A percentile compares a stretch with the other conserved stretches of the same genome.
Evolutionary conservation across 768 basidiomycete species (phyloP).

Genomic region (Mycena pura): DNA sequence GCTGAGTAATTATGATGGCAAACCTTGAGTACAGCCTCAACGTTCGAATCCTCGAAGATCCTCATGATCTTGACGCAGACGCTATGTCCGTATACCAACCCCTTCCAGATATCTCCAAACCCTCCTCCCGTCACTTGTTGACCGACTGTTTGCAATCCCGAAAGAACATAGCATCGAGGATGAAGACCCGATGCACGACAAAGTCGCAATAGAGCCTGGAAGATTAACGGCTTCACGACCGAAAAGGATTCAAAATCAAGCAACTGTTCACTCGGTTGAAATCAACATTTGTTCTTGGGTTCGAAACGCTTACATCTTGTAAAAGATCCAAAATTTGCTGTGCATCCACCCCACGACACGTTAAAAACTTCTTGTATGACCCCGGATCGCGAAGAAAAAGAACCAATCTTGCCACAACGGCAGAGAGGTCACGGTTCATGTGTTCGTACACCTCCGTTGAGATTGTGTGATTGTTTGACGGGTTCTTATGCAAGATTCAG

Average conservation of each 20-base stretch:
- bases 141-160: slow-evolving; percentile 3
- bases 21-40: not conserved
- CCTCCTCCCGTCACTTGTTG: slow-evolving; percentile 9
- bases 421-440: no score
- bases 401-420: not conserved
- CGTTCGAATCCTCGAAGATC: not conserved
- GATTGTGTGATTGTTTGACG: no score
- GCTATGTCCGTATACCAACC: slow-evolving; percentile 4
- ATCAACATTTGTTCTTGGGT: not conserved
- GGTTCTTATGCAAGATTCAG: no score
- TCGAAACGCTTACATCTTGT: not conserved
- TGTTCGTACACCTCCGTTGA: no score
- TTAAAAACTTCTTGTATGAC: not conserved
- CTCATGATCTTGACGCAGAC: slow-evolving; percentile 20
- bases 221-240: not conserved
- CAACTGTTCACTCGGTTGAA: not conserved
- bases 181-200: slow-evolving; percentile 5
- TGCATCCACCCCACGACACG: not conserved
- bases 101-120: slow-evolving; percentile 19
- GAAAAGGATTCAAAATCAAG: not conserved
- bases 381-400: not conserved
- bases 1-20: not conserved
- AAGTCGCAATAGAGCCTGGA: slow-evolving; percentile 5
- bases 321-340: slow-evolving; percentile 12
- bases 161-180: slow-evolving; percentile 6